Percentiles rank a stretch among this genome's conserved stretches.
These are phyloP conservation scores for Yueomyces sinensis DNA, from an alignment of 805 yeast genomes.

Conservation along the genomic window DNA sequence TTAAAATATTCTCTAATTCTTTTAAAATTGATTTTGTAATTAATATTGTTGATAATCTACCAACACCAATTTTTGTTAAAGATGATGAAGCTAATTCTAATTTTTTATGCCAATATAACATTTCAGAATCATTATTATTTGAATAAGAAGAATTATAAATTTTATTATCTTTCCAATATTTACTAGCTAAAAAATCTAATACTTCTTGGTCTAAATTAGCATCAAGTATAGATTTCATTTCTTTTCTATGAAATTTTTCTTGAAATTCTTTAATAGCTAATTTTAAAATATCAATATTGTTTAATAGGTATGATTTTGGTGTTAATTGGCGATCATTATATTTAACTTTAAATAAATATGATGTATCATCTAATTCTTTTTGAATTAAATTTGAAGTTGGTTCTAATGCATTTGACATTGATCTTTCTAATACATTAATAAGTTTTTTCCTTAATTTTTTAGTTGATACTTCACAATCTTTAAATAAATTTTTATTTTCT, in stretches of 20 bases:
- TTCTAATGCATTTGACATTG: conserved; percentile 79
- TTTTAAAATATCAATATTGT: conserved; percentile 78
- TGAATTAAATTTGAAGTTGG: conserved; percentile 82
- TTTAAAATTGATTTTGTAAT: conserved; percentile 68
- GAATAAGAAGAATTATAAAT: conserved; percentile 26
- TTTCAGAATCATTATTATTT: conserved; percentile 35
- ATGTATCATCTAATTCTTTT: conserved; percentile 84
- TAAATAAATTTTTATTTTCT: conserved; percentile 43
- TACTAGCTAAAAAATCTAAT: conserved; percentile 71
- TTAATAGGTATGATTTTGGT: conserved; percentile 87
- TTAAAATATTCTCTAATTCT: conserved; percentile 64
- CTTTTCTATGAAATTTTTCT: conserved; percentile 68
- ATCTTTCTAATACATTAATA: conserved; percentile 74
- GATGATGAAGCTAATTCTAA: conserved; percentile 74
- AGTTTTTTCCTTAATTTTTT: conserved; percentile 61
- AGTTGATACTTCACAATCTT: conserved; percentile 64
- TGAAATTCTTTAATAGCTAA: conserved; percentile 78
- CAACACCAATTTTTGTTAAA: conserved; percentile 86
- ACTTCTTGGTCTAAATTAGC: conserved; percentile 83
- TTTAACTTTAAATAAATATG: conserved; percentile 89
- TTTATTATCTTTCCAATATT: conserved; percentile 75
- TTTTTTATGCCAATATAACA: conserved; percentile 77
- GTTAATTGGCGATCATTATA: conserved; percentile 90
- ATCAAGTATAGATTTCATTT: conserved; percentile 64
- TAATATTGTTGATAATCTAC: conserved; percentile 73